Evolutionary conservation across 805 yeast genomes (phyloP).

Genomic region (Candida silvicultrix): DNA sequence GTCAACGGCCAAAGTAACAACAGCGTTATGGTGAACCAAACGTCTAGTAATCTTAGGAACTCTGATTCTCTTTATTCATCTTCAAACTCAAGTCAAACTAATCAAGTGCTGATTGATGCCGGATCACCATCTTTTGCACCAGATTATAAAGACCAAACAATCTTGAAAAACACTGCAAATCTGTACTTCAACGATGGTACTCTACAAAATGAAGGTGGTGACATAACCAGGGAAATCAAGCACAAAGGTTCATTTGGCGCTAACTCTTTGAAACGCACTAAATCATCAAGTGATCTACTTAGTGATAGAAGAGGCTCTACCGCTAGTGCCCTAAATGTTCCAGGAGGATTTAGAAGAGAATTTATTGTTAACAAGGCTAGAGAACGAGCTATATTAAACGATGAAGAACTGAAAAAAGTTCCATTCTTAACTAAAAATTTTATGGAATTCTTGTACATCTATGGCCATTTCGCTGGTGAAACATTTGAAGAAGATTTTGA

Average conservation of each 20-base stretch:
- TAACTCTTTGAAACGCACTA: slow-evolving; percentile 10
- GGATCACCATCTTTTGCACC: slow-evolving; percentile 13
- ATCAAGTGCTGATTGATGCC: slow-evolving; percentile 10
- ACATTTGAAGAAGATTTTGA: slow-evolving; percentile 63
- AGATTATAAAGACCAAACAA: slow-evolving; percentile 8
- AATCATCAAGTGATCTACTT: slow-evolving; percentile 16
- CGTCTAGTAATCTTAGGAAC: neutral
- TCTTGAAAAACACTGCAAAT: slow-evolving; percentile 3
- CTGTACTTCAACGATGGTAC: slow-evolving; percentile 11
- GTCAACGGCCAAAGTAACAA: neutral
- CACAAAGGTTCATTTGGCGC: slow-evolving; percentile 1
- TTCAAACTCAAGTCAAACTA: neutral
- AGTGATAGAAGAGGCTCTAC: slow-evolving; percentile 47
- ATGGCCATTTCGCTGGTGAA: slow-evolving; percentile 88
- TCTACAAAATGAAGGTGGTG: slow-evolving; percentile 19
- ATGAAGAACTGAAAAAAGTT: slow-evolving; percentile 25
- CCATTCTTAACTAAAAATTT: slow-evolving; percentile 64
- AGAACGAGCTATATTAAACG: slow-evolving; percentile 13
- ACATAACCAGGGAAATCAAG: slow-evolving; percentile 16
- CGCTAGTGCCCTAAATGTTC: slow-evolving; percentile 67
- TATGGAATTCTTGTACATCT: slow-evolving; percentile 67
- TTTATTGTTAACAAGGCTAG: slow-evolving; percentile 39
- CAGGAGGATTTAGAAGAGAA: slow-evolving; percentile 80
- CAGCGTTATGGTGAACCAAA: neutral
- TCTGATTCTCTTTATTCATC: neutral